Percentiles rank a stretch among this genome's conserved stretches.
Conservation (phyloP, 176 grass and related monocot genomes). For the Raddia distichophylla region DNA sequence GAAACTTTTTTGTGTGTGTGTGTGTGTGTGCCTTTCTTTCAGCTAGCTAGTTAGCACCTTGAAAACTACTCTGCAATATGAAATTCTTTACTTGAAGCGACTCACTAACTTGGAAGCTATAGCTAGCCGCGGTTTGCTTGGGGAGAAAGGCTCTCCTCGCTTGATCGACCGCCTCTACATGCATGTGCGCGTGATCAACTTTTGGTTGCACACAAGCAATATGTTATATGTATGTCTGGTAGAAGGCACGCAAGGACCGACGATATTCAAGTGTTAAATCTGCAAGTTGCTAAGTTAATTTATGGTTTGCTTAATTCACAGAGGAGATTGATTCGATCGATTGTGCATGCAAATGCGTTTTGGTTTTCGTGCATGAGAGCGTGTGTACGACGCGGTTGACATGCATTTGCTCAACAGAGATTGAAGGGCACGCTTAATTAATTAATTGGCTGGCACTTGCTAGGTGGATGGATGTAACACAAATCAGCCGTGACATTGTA, state of each 20-base stretch:
- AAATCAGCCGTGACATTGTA: no score
- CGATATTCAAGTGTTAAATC: no score
- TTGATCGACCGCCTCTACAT: neutral
- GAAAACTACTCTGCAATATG: constrained; percentile 7
- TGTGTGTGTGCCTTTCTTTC: constrained; percentile 22
- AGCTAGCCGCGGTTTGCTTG: constrained; percentile 43
- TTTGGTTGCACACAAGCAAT: constrained; percentile 37
- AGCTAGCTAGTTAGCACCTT: constrained; percentile 3
- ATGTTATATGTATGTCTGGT: no score
- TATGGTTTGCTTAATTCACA: neutral
- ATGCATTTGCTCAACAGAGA: neutral
- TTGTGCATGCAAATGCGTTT: neutral
- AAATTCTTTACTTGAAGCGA: constrained; percentile 45
- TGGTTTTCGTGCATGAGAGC: neutral
- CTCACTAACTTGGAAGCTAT: constrained; percentile 20
- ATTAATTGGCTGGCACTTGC: neutral
- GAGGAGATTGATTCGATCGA: neutral
- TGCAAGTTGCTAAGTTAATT: neutral
- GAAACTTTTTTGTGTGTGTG: constrained; percentile 6
- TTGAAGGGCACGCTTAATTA: neutral
- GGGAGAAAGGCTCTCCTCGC: constrained; percentile 15
- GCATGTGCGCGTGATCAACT: neutral
- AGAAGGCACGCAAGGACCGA: no score
- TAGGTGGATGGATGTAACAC: neutral
- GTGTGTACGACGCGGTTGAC: neutral